Percentiles rank a stretch among this genome's conserved stretches.
These are phyloP conservation scores for Ruellia speciosa DNA, from an alignment of 305 asterid species.

Conservation along the genomic window DNA sequence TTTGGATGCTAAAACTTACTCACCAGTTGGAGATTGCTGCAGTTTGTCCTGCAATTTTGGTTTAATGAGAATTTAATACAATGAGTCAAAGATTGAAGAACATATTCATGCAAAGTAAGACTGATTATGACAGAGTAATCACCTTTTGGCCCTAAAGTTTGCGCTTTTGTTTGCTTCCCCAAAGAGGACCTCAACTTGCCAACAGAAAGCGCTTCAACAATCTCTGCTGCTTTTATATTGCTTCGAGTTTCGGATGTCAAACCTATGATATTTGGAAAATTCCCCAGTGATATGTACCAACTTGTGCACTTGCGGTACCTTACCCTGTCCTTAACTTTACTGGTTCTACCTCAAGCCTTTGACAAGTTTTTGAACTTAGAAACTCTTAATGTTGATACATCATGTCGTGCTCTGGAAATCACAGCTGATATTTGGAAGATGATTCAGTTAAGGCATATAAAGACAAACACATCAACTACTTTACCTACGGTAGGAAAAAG, in stretches of 20 bases:
- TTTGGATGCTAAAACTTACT: too few species aligned
- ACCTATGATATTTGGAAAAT: constrained; percentile 22
- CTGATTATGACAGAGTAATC: too few species aligned
- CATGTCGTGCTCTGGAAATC: not conserved
- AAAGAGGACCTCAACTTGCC: constrained; percentile 25
- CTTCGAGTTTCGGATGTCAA: constrained; percentile 27
- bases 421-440: constrained; percentile 17
- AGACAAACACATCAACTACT: constrained; percentile 1
- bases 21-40: too few species aligned
- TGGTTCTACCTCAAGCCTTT: not conserved
- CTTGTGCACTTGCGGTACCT: constrained; percentile 31
- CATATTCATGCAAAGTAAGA: too few species aligned
- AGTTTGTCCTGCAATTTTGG: too few species aligned
- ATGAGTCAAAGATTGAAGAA: too few species aligned
- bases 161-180: constrained; percentile 23
- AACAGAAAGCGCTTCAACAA: constrained; percentile 3
- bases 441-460: constrained; percentile 16
- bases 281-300: constrained; percentile 21
- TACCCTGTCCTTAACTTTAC: not conserved
- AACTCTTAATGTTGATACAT: constrained; percentile 1
- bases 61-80: too few species aligned
- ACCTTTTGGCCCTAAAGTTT: too few species aligned
- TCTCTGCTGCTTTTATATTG: constrained; percentile 25
- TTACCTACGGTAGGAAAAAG: not conserved
- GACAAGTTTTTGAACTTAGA: constrained; percentile 15